Conservation (phyloP, 495 filamentous ascomycete genomes). For the Aspergillus conjunctus region DNA sequence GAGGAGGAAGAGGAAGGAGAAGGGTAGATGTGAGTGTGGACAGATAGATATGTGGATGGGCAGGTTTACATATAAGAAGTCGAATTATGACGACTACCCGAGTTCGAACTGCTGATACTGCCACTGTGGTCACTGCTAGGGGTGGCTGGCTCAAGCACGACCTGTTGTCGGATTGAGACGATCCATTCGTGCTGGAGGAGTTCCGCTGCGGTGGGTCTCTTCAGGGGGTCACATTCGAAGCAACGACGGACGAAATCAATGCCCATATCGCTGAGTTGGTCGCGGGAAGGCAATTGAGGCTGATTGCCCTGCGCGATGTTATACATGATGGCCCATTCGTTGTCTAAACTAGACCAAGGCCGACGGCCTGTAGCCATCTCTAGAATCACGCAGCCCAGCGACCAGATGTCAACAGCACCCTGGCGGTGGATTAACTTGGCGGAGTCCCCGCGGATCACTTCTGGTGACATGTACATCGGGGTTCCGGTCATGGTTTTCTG, state of each 20-base stretch:
- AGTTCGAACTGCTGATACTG: constrained; percentile 32
- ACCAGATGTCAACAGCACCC: constrained; percentile 97
- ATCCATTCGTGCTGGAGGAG: constrained; percentile 98
- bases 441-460: constrained; percentile 89
- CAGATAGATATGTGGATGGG: no score
- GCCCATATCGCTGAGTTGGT: constrained; percentile 81
- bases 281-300: constrained; percentile 75
- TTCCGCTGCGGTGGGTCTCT: constrained; percentile 80
- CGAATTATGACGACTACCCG: constrained; percentile 41
- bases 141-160: constrained; percentile 56
- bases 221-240: constrained; percentile 82
- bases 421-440: constrained; percentile 56
- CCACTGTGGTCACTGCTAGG: constrained; percentile 45
- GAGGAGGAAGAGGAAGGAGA: background rate
- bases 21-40: background rate
- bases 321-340: constrained; percentile 99
- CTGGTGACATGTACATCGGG: constrained; percentile 99
- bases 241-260: constrained; percentile 87
- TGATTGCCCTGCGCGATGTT: constrained; percentile 97
- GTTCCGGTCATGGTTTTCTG: constrained; percentile 96
- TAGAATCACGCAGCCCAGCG: constrained; percentile 91
- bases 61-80: constrained; percentile 27
- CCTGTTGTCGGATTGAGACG: constrained; percentile 61
- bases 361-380: constrained; percentile 97
- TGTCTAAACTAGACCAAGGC: constrained; percentile 96